Evolutionary conservation across 2,329 filamentous ascomycete genomes (phyloP).

Genomic region (Thermomyces lanuginosus): DNA sequence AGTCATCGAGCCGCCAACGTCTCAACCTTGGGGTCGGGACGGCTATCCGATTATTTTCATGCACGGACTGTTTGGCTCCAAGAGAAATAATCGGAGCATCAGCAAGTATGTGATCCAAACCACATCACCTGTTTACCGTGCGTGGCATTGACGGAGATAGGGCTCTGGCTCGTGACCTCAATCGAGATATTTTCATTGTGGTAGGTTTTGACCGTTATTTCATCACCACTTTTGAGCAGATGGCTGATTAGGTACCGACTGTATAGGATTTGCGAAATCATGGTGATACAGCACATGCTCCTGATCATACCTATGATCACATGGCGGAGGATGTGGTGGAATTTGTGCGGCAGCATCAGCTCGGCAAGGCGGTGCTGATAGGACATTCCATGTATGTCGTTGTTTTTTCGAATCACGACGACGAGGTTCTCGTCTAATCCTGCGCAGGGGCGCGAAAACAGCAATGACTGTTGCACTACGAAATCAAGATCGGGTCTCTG

Average conservation of each 20-base stretch:
- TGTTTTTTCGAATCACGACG: too few relatives aligned
- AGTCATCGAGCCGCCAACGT: conserved; percentile 19
- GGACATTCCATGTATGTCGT: conserved; percentile 84
- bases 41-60: conserved; percentile 63
- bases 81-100: conserved; percentile 85
- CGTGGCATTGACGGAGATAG: conserved; percentile 28
- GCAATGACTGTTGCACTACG: conserved; percentile 74
- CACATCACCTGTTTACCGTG: not conserved
- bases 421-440: conserved; percentile 6
- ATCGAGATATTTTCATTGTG: conserved; percentile 65
- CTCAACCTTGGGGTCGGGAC: conserved; percentile 11
- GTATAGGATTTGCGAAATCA: conserved; percentile 76
- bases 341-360: conserved; percentile 56
- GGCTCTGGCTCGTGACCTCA: conserved; percentile 63
- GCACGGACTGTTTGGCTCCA: conserved; percentile 86
- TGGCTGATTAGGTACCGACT: not conserved
- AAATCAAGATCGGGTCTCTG: conserved; percentile 48
- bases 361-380: conserved; percentile 61
- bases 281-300: conserved; percentile 68
- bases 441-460: conserved; percentile 64
- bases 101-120: conserved; percentile 55
- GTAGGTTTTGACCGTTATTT: conserved; percentile 30
- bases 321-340: conserved; percentile 71
- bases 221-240: too few relatives aligned
- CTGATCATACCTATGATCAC: conserved; percentile 58